Conservation (phyloP, 139 green algal species). For the Chlorella sp. region DNA sequence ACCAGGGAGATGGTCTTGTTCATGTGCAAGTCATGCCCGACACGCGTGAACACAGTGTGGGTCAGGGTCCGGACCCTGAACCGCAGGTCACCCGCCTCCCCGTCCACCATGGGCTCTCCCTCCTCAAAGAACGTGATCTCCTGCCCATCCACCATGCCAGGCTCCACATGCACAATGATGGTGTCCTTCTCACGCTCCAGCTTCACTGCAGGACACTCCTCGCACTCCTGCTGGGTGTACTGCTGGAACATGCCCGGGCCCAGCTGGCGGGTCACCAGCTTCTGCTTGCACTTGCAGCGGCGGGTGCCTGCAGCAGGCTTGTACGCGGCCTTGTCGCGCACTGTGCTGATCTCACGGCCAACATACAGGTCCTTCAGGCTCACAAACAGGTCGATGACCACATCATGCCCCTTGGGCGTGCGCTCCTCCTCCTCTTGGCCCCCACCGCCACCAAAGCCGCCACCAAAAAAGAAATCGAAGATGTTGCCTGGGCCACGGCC, state of each 20-base stretch:
- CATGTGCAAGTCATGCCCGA: conserved; percentile 18
- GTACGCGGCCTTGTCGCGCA: conserved; percentile 88
- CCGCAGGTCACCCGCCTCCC: conserved; percentile 91
- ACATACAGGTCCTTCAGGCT: conserved; percentile 90
- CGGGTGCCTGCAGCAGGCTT: conserved; percentile 79
- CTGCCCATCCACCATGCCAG: conserved; percentile 77
- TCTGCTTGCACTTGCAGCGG: conserved; percentile 94
- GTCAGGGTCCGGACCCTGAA: conserved; percentile 34
- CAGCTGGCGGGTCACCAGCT: conserved; percentile 91
- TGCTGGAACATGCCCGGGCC: conserved; percentile 99
- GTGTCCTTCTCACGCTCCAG: conserved; percentile 66
- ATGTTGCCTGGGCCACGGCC: conserved; percentile 59
- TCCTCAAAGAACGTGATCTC: conserved; percentile 92
- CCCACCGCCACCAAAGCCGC: conserved; percentile 31
- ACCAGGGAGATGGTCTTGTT: conserved; percentile 72
- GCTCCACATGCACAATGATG: conserved; percentile 85
- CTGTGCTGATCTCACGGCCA: conserved; percentile 69
- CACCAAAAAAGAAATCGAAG: conserved; percentile 84
- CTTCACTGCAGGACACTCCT: conserved; percentile 89
- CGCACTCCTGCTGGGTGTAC: conserved; percentile 77
- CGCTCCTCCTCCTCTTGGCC: conserved; percentile 79
- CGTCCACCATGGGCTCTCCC: conserved; percentile 88
- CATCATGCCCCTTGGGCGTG: conserved; percentile 74
- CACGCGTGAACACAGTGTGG: conserved; percentile 2
- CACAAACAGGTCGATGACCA: conserved; percentile 79